phyloP scores from a whole-genome alignment of 805 yeast genomes.

The Metschnikowia gelsemii region DNA sequence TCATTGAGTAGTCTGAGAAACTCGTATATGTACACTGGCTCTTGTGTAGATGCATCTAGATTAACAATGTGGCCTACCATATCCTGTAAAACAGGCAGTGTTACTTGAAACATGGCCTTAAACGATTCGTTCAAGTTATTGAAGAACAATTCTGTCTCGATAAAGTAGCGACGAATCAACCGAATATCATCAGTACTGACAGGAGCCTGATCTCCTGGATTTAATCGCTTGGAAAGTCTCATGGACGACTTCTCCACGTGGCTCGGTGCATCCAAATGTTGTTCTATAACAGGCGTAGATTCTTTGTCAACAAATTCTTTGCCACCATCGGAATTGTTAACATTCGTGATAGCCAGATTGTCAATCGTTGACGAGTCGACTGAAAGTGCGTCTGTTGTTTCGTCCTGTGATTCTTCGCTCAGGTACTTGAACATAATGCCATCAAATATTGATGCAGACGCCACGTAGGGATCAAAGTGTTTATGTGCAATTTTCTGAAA shows the following conservation, averaged over 20 bases:
- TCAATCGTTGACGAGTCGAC: neutral
- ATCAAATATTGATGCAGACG: conserved; percentile 50
- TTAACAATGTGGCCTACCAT: conserved; percentile 15
- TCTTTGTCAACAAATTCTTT: neutral
- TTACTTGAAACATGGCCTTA: conserved; percentile 2
- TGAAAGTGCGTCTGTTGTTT: neutral
- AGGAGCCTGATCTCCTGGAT: conserved; percentile 24
- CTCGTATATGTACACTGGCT: conserved; percentile 20
- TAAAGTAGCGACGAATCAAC: conserved; percentile 26
- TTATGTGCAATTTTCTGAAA: conserved; percentile 42
- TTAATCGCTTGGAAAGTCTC: conserved; percentile 35
- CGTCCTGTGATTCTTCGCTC: neutral
- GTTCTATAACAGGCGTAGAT: neutral
- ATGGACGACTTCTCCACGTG: conserved; percentile 18
- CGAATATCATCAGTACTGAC: conserved; percentile 24
- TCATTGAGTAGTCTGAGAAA: conserved; percentile 26
- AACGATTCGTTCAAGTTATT: conserved; percentile 22
- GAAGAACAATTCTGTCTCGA: conserved; percentile 29
- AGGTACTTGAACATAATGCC: conserved; percentile 34
- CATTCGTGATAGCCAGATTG: neutral
- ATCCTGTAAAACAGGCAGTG: conserved; percentile 12
- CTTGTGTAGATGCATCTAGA: neutral
- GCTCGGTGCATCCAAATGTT: neutral
- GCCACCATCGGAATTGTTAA: neutral
- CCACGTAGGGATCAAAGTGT: conserved; percentile 51